Conservation (phyloP, 169 alveolate species). For the Babesia gibsoni region DNA sequence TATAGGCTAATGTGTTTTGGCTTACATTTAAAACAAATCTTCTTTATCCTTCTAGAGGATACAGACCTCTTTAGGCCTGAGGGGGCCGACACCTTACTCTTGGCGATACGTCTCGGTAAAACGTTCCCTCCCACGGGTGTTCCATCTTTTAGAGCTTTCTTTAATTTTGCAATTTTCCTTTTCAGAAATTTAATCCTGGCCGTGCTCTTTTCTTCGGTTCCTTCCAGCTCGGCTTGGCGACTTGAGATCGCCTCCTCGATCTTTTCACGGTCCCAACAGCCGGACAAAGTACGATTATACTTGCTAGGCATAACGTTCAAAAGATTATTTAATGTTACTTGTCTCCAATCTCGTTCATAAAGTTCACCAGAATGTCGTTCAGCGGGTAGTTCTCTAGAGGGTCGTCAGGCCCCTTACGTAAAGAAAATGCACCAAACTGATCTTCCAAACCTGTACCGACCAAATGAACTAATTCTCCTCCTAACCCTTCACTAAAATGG, state of each 20-base stretch:
- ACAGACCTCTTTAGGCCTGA: neutral
- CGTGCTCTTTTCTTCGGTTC: constrained; percentile 12
- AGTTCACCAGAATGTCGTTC: constrained; percentile 57
- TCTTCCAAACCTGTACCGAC: constrained; percentile 46
- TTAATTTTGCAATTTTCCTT: constrained; percentile 23
- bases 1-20: neutral
- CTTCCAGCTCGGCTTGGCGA: constrained; percentile 50
- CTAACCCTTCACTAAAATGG: constrained; percentile 31
- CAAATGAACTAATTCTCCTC: constrained; percentile 36
- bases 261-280: constrained; percentile 50
- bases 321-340: constrained; percentile 1
- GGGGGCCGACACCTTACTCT: neutral
- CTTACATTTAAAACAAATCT: constrained; percentile 53
- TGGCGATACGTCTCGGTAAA: neutral
- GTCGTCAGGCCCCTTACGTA: constrained; percentile 13
- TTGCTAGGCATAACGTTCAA: constrained; percentile 16
- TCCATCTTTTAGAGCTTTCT: constrained; percentile 35
- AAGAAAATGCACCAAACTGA: constrained; percentile 40
- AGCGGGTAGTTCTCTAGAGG: constrained; percentile 42
- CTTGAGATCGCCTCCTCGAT: constrained; percentile 15
- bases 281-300: constrained; percentile 26
- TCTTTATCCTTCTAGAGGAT: neutral
- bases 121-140: constrained; percentile 42
- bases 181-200: constrained; percentile 32
- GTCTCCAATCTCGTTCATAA: constrained; percentile 59